Base-by-base conservation (phyloP, 1,139 yeast genomes). In the Hyphopichia wangnamkhiaoensis region DNA sequence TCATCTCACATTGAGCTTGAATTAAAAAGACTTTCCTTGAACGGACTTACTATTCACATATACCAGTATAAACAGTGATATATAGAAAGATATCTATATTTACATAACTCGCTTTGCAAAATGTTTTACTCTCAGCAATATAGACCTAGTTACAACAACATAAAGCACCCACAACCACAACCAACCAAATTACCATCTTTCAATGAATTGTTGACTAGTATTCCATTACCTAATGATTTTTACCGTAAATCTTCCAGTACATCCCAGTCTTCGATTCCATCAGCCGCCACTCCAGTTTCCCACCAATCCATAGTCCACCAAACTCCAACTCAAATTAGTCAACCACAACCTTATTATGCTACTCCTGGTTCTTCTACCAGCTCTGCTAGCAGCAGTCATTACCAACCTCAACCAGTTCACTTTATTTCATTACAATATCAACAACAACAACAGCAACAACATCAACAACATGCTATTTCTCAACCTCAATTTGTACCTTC, bases 181-280 rank as follows among this genome's bases (percentile, higher is more conserved):
- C 47, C 56, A 3, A 48, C 52, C 30, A 35, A 35, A 23, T 54
- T 68, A 33, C 74, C 74, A 8, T 65, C 71, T 9, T 68, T 68
- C 48, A 62, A 47, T 38, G 74, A 68, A 47, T 58, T 68, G 37
- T 44, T 68, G 18, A 66, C 69, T 1, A 59, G 65, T 23, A 64
- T 68, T 21, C 72, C 71, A 21, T 52, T 62, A 35, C 65, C 68
- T 4, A 54, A 48, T 13, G 68, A 62, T 37, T 35, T 35, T 27
- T 35, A 21, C 4, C 19, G 16, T n/a, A 29, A 28, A 14, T 15
- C 27, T 2, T 6, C 20, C 31, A 28, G n/a, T 19, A 19, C 12
- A 4, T 4, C 19, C 15, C 18, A 15, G 30, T 27, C 16, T 18
- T 12, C 13, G 17, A 5, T 28, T 26, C 20, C 12, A 3, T 12